Evolutionary conservation across 805 yeast genomes (phyloP).

Genomic region (Metschnikowia gelsemii): DNA sequence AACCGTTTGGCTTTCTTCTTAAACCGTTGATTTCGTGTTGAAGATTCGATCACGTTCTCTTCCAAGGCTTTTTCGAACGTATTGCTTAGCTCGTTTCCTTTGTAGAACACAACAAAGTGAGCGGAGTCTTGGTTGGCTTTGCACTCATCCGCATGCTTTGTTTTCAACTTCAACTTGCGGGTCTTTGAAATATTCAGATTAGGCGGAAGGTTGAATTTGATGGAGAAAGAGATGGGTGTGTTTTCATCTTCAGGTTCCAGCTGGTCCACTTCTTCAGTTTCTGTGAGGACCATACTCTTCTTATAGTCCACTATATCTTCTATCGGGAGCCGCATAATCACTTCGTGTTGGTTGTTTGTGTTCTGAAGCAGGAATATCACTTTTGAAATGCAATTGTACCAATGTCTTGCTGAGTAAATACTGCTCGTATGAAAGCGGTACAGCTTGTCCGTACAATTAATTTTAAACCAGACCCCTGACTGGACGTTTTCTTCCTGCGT

Average conservation of each 20-base stretch:
- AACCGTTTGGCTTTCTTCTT: conserved; percentile 8
- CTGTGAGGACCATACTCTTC: conserved; percentile 50
- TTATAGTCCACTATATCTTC: conserved; percentile 63
- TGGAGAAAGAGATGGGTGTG: conserved; percentile 40
- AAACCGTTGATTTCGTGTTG: conserved; percentile 2
- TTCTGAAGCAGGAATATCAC: conserved; percentile 64
- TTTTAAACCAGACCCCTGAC: conserved; percentile 51
- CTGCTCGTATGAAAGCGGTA: conserved; percentile 75
- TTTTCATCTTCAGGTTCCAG: conserved; percentile 21
- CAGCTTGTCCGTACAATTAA: conserved; percentile 56
- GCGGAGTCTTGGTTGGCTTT: conserved; percentile 23
- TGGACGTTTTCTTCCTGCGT: conserved; percentile 28
- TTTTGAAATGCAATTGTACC: conserved; percentile 75
- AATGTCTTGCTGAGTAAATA: conserved; percentile 66
- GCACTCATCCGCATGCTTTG: conserved; percentile 1
- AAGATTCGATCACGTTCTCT: conserved; percentile 5
- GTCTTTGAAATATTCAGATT: conserved; percentile 4
- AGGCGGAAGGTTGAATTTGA: conserved; percentile 48
- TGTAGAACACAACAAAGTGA: conserved; percentile 63
- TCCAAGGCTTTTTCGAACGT: conserved; percentile 34
- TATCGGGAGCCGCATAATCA: conserved; percentile 74
- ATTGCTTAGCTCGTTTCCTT: conserved; percentile 44
- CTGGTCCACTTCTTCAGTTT: conserved; percentile 3
- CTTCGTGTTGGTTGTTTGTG: conserved; percentile 67
- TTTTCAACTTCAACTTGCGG: conserved; percentile 7